These are phyloP conservation scores for Zygosaccharomyces rouxii DNA, from an alignment of 805 yeast species.

Conservation along the genomic window DNA sequence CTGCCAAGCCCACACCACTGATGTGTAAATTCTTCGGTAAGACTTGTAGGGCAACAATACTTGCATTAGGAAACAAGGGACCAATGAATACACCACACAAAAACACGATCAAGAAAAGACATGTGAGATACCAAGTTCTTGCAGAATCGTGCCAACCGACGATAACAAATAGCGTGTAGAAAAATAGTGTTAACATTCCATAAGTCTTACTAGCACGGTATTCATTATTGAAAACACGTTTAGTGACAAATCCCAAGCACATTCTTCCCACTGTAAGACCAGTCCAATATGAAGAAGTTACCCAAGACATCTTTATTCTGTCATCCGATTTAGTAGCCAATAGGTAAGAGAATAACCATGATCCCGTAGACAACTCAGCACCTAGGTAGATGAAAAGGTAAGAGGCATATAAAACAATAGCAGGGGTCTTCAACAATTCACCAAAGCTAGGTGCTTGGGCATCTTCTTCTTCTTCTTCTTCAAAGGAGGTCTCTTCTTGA, in stretches of 20 bases:
- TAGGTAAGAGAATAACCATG: constrained; percentile 66
- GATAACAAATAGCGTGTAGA: constrained; percentile 33
- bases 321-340: constrained; percentile 50
- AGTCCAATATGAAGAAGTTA: constrained; percentile 67
- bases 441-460: constrained; percentile 11
- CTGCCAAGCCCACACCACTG: constrained; percentile 65
- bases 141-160: constrained; percentile 20
- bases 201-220: constrained; percentile 36
- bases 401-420: constrained; percentile 46
- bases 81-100: constrained; percentile 59
- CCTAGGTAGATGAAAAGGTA: constrained; percentile 64
- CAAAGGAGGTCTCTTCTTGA: constrained; percentile 16
- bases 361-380: constrained; percentile 62
- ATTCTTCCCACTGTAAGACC: constrained; percentile 66
- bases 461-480: constrained; percentile 21
- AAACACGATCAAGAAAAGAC: constrained; percentile 33
- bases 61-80: constrained; percentile 69
- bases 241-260: constrained; percentile 51
- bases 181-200: constrained; percentile 32
- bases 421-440: constrained; percentile 29
- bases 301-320: constrained; percentile 49
- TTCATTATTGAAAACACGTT: constrained; percentile 44
- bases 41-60: constrained; percentile 56
- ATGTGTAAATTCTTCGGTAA: constrained; percentile 59
- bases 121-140: constrained; percentile 20